Evolutionary conservation across 2,329 filamentous ascomycete genomes (phyloP).

Genomic region (Ceratocystis papillata): DNA sequence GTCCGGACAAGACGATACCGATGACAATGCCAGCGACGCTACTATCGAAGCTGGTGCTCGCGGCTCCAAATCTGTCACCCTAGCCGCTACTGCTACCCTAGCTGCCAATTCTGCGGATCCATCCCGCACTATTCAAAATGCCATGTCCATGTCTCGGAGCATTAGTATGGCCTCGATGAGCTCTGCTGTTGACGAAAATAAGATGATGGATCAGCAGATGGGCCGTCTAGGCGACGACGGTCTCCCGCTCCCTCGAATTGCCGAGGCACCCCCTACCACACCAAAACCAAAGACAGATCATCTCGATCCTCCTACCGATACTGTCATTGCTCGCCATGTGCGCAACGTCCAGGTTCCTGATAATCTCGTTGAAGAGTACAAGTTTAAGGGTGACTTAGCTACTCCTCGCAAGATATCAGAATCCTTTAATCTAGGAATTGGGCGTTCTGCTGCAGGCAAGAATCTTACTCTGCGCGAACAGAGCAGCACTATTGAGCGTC

Average conservation of each 20-base stretch:
- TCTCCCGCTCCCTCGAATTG: slow-evolving; percentile 27
- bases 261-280: slow-evolving; percentile 49
- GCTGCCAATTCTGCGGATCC: slow-evolving; percentile 70
- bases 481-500: slow-evolving; percentile 88
- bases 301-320: slow-evolving; percentile 63
- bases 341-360: slow-evolving; percentile 85
- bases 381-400: slow-evolving; percentile 56
- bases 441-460: slow-evolving; percentile 44
- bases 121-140: slow-evolving; percentile 38
- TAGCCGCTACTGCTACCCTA: slow-evolving; percentile 34
- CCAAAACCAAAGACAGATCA: slow-evolving; percentile 52
- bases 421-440: slow-evolving; percentile 38
- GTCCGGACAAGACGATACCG: slow-evolving; percentile 37
- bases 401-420: slow-evolving; percentile 46
- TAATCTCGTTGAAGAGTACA: slow-evolving; percentile 76
- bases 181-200: slow-evolving; percentile 54
- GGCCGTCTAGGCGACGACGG: slow-evolving; percentile 43
- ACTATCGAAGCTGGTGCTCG: slow-evolving; percentile 48
- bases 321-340: slow-evolving; percentile 76
- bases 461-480: slow-evolving; percentile 91
- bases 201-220: slow-evolving; percentile 35
- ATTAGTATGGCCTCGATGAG: slow-evolving; percentile 85
- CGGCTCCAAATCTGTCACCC: slow-evolving; percentile 15
- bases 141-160: slow-evolving; percentile 42
- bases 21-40: slow-evolving; percentile 60